Conservation (phyloP, 805 yeast genomes). For the Lachancea cidri region DNA sequence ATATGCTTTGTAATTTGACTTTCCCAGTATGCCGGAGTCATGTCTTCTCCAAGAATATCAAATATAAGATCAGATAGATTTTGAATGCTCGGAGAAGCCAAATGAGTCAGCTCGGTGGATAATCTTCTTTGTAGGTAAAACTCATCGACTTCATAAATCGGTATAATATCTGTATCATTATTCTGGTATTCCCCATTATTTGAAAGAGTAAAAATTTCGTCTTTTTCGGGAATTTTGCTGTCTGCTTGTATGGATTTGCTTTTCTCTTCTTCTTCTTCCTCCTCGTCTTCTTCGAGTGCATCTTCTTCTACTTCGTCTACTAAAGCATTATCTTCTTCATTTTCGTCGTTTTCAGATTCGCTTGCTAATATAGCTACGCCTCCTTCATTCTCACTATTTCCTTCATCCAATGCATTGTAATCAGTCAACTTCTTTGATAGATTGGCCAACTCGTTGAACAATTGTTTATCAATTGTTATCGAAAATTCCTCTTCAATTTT, state of each 20-base stretch:
- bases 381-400: constrained; percentile 16
- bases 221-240: constrained; percentile 11
- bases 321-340: constrained; percentile 15
- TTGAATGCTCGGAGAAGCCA: constrained; percentile 39
- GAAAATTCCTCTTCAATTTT: constrained; percentile 44
- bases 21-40: constrained; percentile 43
- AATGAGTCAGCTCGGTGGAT: constrained; percentile 28
- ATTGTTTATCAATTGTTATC: constrained; percentile 27
- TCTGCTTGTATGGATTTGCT: constrained; percentile 15
- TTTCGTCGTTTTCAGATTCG: constrained; percentile 39
- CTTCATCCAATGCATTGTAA: constrained; percentile 27
- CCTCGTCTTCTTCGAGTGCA: constrained; percentile 28
- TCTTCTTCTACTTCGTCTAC: constrained; percentile 29
- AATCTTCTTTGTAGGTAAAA: constrained; percentile 53
- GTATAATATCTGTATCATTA: constrained; percentile 14
- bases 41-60: constrained; percentile 34
- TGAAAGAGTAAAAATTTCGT: constrained; percentile 15
- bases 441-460: constrained; percentile 41
- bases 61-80: constrained; percentile 39
- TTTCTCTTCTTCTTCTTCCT: constrained; percentile 25
- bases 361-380: constrained; percentile 27
- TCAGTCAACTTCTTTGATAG: constrained; percentile 49
- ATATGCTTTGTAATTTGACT: constrained; percentile 48
- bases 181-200: constrained; percentile 3
- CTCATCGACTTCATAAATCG: constrained; percentile 40